phyloP scores from a whole-genome alignment of 257 asterid genomes.

The Solanum lycopersicoides region DNA sequence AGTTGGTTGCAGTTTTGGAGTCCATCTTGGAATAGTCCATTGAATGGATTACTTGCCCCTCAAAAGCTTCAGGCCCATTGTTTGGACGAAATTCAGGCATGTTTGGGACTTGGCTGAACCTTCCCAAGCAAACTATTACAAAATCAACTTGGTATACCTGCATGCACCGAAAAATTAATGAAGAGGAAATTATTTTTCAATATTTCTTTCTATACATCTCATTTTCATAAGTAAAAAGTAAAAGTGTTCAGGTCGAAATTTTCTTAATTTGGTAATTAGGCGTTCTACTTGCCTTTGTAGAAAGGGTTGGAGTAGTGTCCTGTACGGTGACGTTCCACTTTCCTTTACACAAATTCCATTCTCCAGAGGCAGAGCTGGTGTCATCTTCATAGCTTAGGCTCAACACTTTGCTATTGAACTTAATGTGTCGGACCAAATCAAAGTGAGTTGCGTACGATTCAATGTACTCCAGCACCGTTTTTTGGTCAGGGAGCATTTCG shows the following conservation, averaged over 20 bases:
- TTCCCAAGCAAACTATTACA: slow-evolving; percentile 31
- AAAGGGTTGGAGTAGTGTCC: background rate
- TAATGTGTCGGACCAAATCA: background rate
- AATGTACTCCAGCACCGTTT: background rate
- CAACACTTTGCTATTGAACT: background rate
- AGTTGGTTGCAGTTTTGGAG: slow-evolving; percentile 6
- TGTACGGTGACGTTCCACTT: background rate
- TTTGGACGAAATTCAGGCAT: slow-evolving; percentile 32
- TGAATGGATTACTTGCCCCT: slow-evolving; percentile 33
- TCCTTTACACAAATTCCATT: background rate
- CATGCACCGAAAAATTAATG: background rate
- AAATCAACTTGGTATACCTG: slow-evolving; percentile 31
- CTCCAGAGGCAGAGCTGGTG: background rate
- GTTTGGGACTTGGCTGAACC: slow-evolving; percentile 25
- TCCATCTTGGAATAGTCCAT: slow-evolving; percentile 36
- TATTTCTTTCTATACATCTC: background rate
- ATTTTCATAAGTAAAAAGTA: background rate
- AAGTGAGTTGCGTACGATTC: background rate
- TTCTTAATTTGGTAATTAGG: background rate
- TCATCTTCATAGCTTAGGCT: background rate
- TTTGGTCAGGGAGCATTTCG: background rate
- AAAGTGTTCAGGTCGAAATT: no score
- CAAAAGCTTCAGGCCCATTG: slow-evolving; percentile 26
- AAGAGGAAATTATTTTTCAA: background rate
- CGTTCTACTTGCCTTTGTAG: background rate